These are phyloP conservation scores for Pezizomycotina sp. DNA, from an alignment of 2,329 filamentous ascomycete species.

Conservation along the genomic window DNA sequence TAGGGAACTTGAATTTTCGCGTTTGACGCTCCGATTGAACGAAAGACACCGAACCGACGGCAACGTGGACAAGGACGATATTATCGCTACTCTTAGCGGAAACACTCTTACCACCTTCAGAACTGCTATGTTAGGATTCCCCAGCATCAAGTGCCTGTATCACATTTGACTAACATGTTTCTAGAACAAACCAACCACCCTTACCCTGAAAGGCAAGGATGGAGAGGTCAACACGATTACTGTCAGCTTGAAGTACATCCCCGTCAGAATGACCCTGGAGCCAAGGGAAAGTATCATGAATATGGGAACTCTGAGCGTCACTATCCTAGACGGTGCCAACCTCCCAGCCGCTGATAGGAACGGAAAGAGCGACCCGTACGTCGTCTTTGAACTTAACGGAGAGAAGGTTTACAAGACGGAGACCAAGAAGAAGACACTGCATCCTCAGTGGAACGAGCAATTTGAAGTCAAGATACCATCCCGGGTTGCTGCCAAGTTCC, in stretches of 20 bases:
- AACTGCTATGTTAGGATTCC: conserved; percentile 57
- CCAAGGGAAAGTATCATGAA: conserved; percentile 97
- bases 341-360: conserved; percentile 91
- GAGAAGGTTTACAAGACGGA: conserved; percentile 91
- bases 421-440: conserved; percentile 87
- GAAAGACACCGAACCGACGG: conserved; percentile 59
- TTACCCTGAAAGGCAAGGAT: conserved; percentile 63
- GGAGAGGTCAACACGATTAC: conserved; percentile 64
- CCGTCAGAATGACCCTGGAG: conserved; percentile 83
- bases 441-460: conserved; percentile 89
- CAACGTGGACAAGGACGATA: conserved; percentile 49
- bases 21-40: conserved; percentile 70
- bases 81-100: conserved; percentile 66
- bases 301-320: conserved; percentile 87
- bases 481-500: conserved; percentile 68
- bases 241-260: conserved; percentile 87
- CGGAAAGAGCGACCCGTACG: conserved; percentile 92
- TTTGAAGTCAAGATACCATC: conserved; percentile 75
- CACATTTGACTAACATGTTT: conserved; percentile 19
- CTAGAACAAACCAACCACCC: conserved; percentile 76
- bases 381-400: conserved; percentile 80
- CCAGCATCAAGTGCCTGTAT: background rate
- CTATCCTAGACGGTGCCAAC: conserved; percentile 69
- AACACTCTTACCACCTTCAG: conserved; percentile 76
- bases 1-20: conserved; percentile 91